Conservation (phyloP, 2,329 filamentous ascomycete genomes). For the Lachnellula hyalina region DNA sequence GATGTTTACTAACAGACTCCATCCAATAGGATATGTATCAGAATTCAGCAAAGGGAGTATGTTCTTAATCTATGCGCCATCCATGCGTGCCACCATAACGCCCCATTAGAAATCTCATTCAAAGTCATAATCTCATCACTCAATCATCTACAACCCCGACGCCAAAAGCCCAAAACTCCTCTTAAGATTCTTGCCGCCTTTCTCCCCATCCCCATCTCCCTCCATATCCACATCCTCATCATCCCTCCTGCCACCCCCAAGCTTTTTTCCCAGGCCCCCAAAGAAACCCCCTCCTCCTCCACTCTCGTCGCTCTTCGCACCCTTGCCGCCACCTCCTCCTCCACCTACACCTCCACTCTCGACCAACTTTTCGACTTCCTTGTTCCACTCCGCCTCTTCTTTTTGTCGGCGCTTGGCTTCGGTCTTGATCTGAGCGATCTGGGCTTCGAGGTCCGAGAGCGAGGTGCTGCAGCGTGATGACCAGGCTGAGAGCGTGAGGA, state of each 20-base stretch:
- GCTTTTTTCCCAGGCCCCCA: constrained; percentile 32
- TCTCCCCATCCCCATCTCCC: constrained; percentile 42
- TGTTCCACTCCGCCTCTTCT: constrained; percentile 30
- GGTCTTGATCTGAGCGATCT: constrained; percentile 62
- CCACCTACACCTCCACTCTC: constrained; percentile 39
- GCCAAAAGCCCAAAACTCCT: constrained; percentile 30
- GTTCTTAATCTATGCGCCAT: not conserved
- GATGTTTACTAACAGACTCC: constrained; percentile 15
- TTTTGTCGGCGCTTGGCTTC: constrained; percentile 49
- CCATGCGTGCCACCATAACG: not conserved
- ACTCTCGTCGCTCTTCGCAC: constrained; percentile 42
- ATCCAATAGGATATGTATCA: not conserved
- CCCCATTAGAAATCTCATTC: not conserved
- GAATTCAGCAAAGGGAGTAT: not conserved
- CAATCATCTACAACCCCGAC: constrained; percentile 3
- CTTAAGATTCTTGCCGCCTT: constrained; percentile 48
- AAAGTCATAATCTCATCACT: not conserved
- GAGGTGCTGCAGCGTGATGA: constrained; percentile 70
- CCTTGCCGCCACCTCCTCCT: constrained; percentile 30
- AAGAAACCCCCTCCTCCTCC: constrained; percentile 44
- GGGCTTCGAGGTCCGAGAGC: constrained; percentile 67
- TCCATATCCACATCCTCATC: constrained; percentile 40
- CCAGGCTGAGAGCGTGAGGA: constrained; percentile 67
- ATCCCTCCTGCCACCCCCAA: constrained; percentile 21
- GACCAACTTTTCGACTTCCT: constrained; percentile 24